Evolutionary conservation across 805 yeast genomes (phyloP), one percentile per base, ranked within the genome.

Genomic region (Brettanomyces nanus): DNA sequence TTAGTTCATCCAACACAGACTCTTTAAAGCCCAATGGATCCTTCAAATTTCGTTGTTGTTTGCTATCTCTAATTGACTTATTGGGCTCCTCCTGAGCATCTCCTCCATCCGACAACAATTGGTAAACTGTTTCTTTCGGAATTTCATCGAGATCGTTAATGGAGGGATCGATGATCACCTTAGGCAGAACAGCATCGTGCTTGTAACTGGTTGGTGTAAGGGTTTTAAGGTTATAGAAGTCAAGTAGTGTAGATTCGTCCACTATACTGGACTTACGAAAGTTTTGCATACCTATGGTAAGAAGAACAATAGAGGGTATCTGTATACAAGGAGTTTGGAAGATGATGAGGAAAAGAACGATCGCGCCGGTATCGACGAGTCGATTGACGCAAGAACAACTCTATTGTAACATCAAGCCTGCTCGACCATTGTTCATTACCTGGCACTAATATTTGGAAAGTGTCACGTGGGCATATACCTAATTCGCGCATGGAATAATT

Each of bases 21-120:
- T 59, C 61, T n/a, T 67, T 64, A 21, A 69, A 68, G 4, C 78
- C 79, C 41, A 80, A 56, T 1, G 85, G 84, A 47, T 80, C 86
- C 4, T 31, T 19, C 15, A 45, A 44, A 21, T 42, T 41, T n/a
- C n/a, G n/a, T 9, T 38, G 19, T 19, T 42, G 44, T 5, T 31
- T 31, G 19, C 23, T 23, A 6, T 36, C 34, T 29, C 23, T 22
- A 6, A 7, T 29, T 9, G 9, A 6, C 3, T 25, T n/a, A 15
- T 36, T 38, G 1, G 14, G 27, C 1, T 19, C 34, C 13, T 27
- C 28, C 3, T 37, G 15, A 14, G 29, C 47, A 6, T 42, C 46
- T 14, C 21, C 28, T 13, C 40, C 45, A 34, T 53, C 58, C 1
- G 52, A 42, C 4, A 56, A 36, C 3, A 57, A 37, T 39, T 45